Conservation (phyloP, 129 eudicot genomes). For the Gnaphalium uliginosum region DNA sequence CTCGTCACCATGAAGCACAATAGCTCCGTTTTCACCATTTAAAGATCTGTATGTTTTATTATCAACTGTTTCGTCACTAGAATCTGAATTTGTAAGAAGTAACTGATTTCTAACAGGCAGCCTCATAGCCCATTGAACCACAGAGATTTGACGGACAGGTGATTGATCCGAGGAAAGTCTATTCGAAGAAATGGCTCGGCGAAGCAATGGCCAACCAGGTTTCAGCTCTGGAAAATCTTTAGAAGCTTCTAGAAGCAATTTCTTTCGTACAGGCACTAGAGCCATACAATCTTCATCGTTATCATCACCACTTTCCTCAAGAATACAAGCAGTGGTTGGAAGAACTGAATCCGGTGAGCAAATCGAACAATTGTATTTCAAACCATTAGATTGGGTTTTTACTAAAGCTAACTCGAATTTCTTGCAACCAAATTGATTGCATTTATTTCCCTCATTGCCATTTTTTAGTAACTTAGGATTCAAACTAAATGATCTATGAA, state of each 20-base stretch:
- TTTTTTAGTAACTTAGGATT: conserved; percentile 43
- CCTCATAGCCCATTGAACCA: conserved; percentile 84
- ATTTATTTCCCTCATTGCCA: conserved; percentile 24
- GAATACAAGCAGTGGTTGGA: conserved; percentile 31
- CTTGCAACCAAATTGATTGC: conserved; percentile 30
- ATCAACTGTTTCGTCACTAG: conserved; percentile 1
- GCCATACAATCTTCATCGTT: conserved; percentile 53
- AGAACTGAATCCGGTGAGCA: conserved; percentile 57
- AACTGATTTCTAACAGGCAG: conserved; percentile 52
- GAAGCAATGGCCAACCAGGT: conserved; percentile 88
- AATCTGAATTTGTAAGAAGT: conserved; percentile 41
- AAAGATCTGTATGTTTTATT: conserved; percentile 23
- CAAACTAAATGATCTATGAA: conserved; percentile 59
- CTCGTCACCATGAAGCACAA: conserved; percentile 47
- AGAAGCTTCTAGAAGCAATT: conserved; percentile 33
- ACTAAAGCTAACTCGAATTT: conserved; percentile 31
- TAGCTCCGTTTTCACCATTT: conserved; percentile 60
- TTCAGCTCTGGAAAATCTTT: conserved; percentile 53
- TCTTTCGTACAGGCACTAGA: conserved; percentile 50
- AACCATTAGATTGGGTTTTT: conserved; percentile 23
- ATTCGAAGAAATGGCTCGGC: conserved; percentile 52
- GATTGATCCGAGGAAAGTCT: conserved; percentile 31
- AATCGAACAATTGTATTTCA: conserved; percentile 50
- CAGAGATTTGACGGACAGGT: conserved; percentile 52
- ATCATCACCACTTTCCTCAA: conserved; percentile 41